These are phyloP conservation scores for Suillus spraguei DNA, from an alignment of 768 basidiomycete species.

Conservation along the genomic window DNA sequence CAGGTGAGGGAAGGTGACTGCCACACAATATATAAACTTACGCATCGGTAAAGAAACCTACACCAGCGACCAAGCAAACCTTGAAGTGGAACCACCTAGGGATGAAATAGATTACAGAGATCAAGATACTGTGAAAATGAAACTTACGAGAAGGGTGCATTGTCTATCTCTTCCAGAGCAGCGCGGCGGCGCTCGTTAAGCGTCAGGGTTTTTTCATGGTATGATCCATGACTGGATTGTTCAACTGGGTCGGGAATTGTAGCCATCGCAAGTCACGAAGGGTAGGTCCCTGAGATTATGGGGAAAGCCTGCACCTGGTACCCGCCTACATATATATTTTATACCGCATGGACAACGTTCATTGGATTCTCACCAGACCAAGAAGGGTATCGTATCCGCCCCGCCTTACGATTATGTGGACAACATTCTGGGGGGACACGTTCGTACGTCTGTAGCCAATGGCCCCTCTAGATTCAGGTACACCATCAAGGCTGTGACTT, in stretches of 20 bases:
- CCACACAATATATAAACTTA: slow-evolving; percentile 32
- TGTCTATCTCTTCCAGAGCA: slow-evolving; percentile 86
- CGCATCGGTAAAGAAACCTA: slow-evolving; percentile 92
- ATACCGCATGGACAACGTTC: not conserved
- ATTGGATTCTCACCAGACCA: not conserved
- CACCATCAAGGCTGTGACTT: not conserved
- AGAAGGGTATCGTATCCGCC: not conserved
- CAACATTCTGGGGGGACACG: not conserved
- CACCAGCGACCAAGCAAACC: slow-evolving; percentile 68
- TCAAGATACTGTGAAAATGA: slow-evolving; percentile 14
- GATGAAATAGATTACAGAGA: slow-evolving; percentile 4
- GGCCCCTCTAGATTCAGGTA: not conserved
- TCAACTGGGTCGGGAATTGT: slow-evolving; percentile 18
- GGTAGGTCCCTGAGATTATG: not conserved
- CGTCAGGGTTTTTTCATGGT: slow-evolving; percentile 35
- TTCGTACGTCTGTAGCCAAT: slow-evolving; percentile 2
- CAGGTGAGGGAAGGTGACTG: not conserved
- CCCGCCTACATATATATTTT: not conserved
- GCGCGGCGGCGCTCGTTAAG: slow-evolving; percentile 76
- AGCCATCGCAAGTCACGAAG: slow-evolving; percentile 21
- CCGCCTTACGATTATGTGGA: not conserved
- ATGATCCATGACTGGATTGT: slow-evolving; percentile 33
- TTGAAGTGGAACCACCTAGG: slow-evolving; percentile 85
- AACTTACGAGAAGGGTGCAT: slow-evolving; percentile 79
- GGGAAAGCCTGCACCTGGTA: not conserved